A percentile compares a stretch with the other conserved stretches of the same genome.
Evolutionary conservation across 257 asterid genomes (phyloP).

Genomic region (Oldenlandia corymbosa): DNA sequence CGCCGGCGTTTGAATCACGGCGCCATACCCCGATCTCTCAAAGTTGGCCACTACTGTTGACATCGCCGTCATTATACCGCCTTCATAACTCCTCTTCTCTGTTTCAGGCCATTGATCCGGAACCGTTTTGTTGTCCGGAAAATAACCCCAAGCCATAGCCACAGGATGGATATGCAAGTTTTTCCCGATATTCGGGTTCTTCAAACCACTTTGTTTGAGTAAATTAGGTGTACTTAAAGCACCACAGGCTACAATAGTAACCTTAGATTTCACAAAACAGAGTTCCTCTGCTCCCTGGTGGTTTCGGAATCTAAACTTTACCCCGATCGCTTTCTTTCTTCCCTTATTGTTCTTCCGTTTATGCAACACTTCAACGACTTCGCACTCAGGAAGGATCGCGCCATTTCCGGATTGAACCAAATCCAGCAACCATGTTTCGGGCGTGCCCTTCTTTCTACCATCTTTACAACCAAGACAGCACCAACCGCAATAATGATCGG

Average conservation of each 20-base stretch:
- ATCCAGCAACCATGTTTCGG: conserved; percentile 77
- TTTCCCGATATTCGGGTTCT: conserved; percentile 63
- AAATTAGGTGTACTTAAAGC: conserved; percentile 69
- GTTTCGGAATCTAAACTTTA: conserved; percentile 34
- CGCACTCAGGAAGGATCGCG: conserved; percentile 53
- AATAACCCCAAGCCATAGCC: conserved; percentile 67
- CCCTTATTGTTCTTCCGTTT: conserved; percentile 11
- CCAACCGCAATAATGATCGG: conserved; percentile 82
- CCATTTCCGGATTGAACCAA: conserved; percentile 64
- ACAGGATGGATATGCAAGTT: conserved; percentile 77
- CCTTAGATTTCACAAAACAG: conserved; percentile 49
- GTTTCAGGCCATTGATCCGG: conserved; percentile 48
- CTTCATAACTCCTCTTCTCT: conserved; percentile 57
- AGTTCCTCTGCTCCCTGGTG: conserved; percentile 33
- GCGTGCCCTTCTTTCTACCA: conserved; percentile 59
- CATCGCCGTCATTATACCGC: conserved; percentile 77
- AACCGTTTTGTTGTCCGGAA: conserved; percentile 46
- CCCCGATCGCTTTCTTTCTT: conserved; percentile 41
- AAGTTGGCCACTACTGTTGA: conserved; percentile 37
- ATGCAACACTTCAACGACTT: conserved; percentile 43
- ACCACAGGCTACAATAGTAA: conserved; percentile 62
- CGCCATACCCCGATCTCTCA: conserved; percentile 53
- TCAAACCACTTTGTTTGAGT: conserved; percentile 56
- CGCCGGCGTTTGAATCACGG: conserved; percentile 67
- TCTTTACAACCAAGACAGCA: conserved; percentile 71